Percentiles rank a stretch among this genome's conserved stretches.
Evolutionary conservation across 495 filamentous ascomycete genomes (phyloP).

Genomic region (Oidiodendron maius): DNA sequence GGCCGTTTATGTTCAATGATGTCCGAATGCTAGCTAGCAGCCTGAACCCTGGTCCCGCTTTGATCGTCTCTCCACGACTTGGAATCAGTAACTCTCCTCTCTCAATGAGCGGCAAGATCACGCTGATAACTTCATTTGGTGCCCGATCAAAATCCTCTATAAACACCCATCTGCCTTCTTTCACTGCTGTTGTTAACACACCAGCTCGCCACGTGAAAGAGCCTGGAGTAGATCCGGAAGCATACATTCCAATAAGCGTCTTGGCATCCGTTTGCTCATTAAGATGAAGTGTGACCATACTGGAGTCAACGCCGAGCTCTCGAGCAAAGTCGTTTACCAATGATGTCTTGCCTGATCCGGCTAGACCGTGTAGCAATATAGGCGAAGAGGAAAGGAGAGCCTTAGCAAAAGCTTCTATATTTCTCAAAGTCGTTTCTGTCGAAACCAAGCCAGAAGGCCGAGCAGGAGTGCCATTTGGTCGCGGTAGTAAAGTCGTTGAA

Average conservation of each 20-base stretch:
- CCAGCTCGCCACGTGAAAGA: conserved; percentile 92
- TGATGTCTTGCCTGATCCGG: conserved; percentile 87
- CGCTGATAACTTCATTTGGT: conserved; percentile 90
- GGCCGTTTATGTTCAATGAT: conserved; percentile 61
- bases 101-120: conserved; percentile 85
- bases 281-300: conserved; percentile 86
- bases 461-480: conserved; percentile 45
- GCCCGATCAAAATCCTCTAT: conserved; percentile 96
- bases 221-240: conserved; percentile 75
- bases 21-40: conserved; percentile 89
- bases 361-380: conserved; percentile 73
- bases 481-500: conserved; percentile 62
- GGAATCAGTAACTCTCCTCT: conserved; percentile 80
- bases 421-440: conserved; percentile 64
- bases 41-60: conserved; percentile 75
- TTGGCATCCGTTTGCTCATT: conserved; percentile 98
- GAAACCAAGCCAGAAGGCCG: conserved; percentile 53
- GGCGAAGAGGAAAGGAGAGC: conserved; percentile 60
- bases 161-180: conserved; percentile 90
- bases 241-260: conserved; percentile 87
- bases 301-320: conserved; percentile 62
- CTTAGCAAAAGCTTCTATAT: conserved; percentile 60
- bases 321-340: conserved; percentile 77
- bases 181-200: conserved; percentile 86
- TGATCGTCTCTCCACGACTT: conserved; percentile 76